A percentile compares a stretch with the other conserved stretches of the same genome.
These are phyloP conservation scores for Leccinellum rugosiceps DNA, from an alignment of 768 basidiomycete genomes.

Conservation along the genomic window DNA sequence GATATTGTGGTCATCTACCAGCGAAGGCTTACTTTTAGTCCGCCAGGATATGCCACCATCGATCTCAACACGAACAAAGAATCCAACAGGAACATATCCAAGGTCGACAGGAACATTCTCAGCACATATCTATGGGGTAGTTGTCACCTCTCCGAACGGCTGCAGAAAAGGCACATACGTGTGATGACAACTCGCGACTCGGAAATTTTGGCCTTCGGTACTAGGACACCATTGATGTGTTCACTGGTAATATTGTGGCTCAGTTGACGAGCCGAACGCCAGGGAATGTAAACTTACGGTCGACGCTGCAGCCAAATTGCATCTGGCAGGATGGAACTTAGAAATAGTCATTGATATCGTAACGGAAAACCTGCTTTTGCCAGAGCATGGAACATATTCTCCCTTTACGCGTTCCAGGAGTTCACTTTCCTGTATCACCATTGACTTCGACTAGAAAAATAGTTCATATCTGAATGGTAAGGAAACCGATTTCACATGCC, in stretches of 20 bases:
- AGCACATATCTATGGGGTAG: slow-evolving; percentile 1
- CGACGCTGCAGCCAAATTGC: not conserved
- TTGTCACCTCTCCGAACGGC: not conserved
- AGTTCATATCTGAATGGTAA: not conserved
- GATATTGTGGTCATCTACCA: not conserved
- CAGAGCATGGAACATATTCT: not conserved
- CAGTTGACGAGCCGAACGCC: not conserved
- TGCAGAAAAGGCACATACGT: not conserved
- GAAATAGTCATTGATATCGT: not conserved
- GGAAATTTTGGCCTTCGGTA: too few species aligned
- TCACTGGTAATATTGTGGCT: not conserved
- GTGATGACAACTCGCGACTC: slow-evolving; percentile 1
- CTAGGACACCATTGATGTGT: not conserved
- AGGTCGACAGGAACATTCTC: slow-evolving; percentile 3
- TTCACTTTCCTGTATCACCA: not conserved
- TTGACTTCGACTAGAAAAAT: not conserved
- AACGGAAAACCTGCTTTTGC: not conserved
- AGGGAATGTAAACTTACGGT: not conserved
- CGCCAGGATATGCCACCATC: not conserved
- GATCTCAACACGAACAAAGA: slow-evolving; percentile 1
- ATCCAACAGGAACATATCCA: slow-evolving; percentile 6
- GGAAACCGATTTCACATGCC: not conserved
- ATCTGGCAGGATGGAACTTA: not conserved
- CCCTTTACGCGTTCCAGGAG: not conserved
- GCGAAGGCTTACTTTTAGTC: not conserved